Evolutionary conservation across 768 basidiomycete genomes (phyloP), one percentile per base, ranked within the genome.

Genomic region (Hypholoma fasciculare): DNA sequence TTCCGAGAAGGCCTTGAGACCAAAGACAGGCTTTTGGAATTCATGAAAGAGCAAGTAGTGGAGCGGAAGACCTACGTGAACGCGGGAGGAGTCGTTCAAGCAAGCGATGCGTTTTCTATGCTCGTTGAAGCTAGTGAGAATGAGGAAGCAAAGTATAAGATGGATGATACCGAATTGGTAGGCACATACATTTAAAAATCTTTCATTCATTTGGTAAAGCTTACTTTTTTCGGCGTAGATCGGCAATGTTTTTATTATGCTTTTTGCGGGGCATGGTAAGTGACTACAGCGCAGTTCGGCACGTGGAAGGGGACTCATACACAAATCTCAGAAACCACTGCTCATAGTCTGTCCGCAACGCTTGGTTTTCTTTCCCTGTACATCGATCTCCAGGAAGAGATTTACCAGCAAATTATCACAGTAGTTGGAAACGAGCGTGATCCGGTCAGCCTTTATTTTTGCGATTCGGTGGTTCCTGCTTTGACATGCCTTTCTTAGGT

Each of bases 231-330:
- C 26, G 9, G 39, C 44, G 40, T 57, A 82, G 82, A 80, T 83
- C 48, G 83, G 82, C 4, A 85, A 85, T 49, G 64, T 82, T 1
- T 85, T 77, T 59, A 62, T 77, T 8, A 72, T 83, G 65, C 69
- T 88, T 20, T 79, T 86, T 42, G 84, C 85, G 48, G 85, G 86
- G 13, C 82, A 86, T 66, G 85, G 83, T 78, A 59, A 36, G 71
- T 60, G 3, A 4, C 30, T 23, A 23, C 81, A 9, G 4, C 5
- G 14, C 46, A 20, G 17, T 48, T 20, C 16, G 17, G 11, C 20
- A 5, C 26, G 19, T 20, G 19, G 7, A 26, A 23, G 20, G 20
- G 13, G 11, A 43, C 14, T 27, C 14, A 14, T 2, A 26, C 8
- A 1, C 0, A 5, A 27, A 12, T 11, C 8, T 20, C 14, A 48